A percentile compares a stretch with the other conserved stretches of the same genome.
phyloP scores from a whole-genome alignment of 805 yeast species.

The Teunomyces stri region DNA sequence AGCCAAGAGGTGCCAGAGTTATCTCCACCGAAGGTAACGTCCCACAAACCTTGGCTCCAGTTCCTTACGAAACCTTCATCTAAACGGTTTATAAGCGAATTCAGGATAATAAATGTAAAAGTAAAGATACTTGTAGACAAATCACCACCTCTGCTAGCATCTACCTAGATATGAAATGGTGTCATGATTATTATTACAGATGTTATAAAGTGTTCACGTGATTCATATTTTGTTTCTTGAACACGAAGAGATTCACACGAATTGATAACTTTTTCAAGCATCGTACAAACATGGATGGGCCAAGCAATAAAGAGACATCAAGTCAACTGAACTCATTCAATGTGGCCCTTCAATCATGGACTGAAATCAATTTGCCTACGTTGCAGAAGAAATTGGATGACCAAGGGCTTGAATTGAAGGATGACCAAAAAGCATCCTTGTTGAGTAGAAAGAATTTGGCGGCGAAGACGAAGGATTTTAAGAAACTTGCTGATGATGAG shows the following conservation, averaged over 20 bases:
- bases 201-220: background rate
- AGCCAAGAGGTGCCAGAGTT: slow-evolving; percentile 91
- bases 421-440: slow-evolving; percentile 64
- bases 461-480: slow-evolving; percentile 79
- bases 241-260: background rate
- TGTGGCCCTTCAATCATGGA: slow-evolving; percentile 68
- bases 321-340: background rate
- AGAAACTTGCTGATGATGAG: slow-evolving; percentile 63
- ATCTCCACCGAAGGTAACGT: slow-evolving; percentile 77
- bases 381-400: slow-evolving; percentile 73
- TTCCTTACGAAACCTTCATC: slow-evolving; percentile 99
- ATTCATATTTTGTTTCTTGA: background rate
- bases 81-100: slow-evolving; percentile 39
- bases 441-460: slow-evolving; percentile 76
- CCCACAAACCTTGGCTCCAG: slow-evolving; percentile 98
- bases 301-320: background rate
- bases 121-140: slow-evolving; percentile 2
- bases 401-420: slow-evolving; percentile 70
- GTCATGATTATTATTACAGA: too few species aligned
- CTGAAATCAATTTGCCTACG: slow-evolving; percentile 64
- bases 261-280: background rate
- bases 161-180: too few species aligned
- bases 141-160: background rate
- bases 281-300: background rate
- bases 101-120: slow-evolving; percentile 10